Evolutionary conservation across 805 yeast genomes (phyloP), one percentile per base, ranked within the genome.

Genomic region (Lipomyces yamadae): DNA sequence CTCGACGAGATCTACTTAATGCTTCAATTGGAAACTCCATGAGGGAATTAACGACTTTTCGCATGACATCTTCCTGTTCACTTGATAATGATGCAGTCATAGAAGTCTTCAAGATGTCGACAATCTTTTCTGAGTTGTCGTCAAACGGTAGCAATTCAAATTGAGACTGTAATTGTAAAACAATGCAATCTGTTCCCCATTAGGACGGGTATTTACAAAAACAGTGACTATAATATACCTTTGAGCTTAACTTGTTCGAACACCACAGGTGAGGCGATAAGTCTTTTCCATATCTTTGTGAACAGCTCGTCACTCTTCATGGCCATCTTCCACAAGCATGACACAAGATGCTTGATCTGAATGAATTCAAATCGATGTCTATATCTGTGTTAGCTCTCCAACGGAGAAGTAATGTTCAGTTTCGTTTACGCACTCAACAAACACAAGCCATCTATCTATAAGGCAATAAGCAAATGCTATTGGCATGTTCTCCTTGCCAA

Each of bases 401-500:
- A 52, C 7, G 15, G 34, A 24, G 39, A 11, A 2, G 39, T 11
- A 37, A 13, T n/a, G 15, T 11, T 52, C 4, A 7, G 11, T 52
- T 33, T 13, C 39, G 15, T 52, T 13, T n/a, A n/a, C 63, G 6
- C 24, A 35, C 58, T 65, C 64, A 15, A 59, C 37, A 30, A 67
- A 24, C 8, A 67, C 63, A 5, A 64, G 57, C 70, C 70, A 67
- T 10, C 70, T 56, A 29, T 55, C 42, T 10, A 62, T 35, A 10
- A 62, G 29, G 11, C 56, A 34, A 13, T 8, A 13, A 18, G 50
- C 29, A 2, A 62, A 11, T 2, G 70, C 70, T 1, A 59, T 34
- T 2, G 42, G 30, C 35, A 64, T 24, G 29, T 45, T 67, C 29
- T 13, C 18, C 29, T 56, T 55, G 50, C 37, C 42, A n/a, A 67